These are phyloP conservation scores for Clavispora asparagi DNA, from an alignment of 805 yeast genomes.

Conservation along the genomic window DNA sequence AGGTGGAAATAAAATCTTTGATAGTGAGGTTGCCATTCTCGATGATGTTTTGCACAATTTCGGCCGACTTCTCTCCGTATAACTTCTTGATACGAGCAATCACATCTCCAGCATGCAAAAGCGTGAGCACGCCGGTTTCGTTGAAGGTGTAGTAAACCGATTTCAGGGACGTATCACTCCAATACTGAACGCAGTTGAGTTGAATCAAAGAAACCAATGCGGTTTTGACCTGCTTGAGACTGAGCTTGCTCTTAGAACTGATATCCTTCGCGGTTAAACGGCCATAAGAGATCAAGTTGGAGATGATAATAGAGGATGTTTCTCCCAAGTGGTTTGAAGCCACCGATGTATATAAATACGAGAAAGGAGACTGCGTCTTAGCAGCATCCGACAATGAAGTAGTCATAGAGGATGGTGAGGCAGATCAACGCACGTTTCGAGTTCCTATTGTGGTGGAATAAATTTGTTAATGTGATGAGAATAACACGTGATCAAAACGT, in stretches of 20 bases:
- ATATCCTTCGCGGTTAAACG: constrained; percentile 57
- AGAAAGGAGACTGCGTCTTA: constrained; percentile 54
- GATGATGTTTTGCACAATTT: constrained; percentile 64
- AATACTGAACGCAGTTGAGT: constrained; percentile 65
- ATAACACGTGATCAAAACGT: neutral
- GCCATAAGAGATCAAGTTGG: constrained; percentile 62
- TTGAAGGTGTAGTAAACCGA: constrained; percentile 51
- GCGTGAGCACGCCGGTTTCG: constrained; percentile 56
- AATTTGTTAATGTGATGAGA: neutral
- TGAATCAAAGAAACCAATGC: constrained; percentile 75
- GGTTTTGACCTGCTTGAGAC: constrained; percentile 50
- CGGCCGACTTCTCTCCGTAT: constrained; percentile 45
- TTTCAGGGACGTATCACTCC: constrained; percentile 40
- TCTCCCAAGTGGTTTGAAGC: constrained; percentile 62
- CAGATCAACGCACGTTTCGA: neutral
- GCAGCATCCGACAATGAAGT: constrained; percentile 10
- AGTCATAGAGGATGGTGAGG: constrained; percentile 1
- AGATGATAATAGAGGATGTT: constrained; percentile 59
- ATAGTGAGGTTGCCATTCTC: constrained; percentile 62
- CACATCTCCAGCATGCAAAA: constrained; percentile 76
- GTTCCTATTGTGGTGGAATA: neutral
- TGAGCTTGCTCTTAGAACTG: constrained; percentile 40
- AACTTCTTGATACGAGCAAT: constrained; percentile 45
- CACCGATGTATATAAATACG: constrained; percentile 52
- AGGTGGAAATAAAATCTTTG: constrained; percentile 36